phyloP scores from a whole-genome alignment of 1,284 basidiomycete species.

The Rhodotorula mucilaginosa region DNA sequence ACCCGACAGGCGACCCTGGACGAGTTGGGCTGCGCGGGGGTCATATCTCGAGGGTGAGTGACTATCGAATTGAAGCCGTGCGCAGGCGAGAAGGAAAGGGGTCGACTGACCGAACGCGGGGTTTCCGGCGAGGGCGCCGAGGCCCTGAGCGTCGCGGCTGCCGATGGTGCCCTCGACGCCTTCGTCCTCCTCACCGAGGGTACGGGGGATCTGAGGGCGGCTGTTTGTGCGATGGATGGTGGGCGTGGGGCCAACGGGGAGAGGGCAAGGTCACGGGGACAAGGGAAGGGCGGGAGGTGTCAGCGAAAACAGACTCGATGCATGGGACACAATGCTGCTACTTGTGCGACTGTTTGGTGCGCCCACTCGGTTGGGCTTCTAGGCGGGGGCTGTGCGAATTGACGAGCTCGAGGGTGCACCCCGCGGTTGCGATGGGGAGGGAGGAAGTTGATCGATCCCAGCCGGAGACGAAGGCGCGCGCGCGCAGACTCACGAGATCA shows the following conservation, averaged over 20 bases:
- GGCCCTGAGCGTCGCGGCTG: constrained; percentile 31
- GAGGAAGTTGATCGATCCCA: not conserved
- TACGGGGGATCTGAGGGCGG: constrained; percentile 46
- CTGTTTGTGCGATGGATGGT: constrained; percentile 17
- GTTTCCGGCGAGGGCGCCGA: constrained; percentile 38
- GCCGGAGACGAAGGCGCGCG: too few species aligned
- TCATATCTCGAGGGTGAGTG: not conserved
- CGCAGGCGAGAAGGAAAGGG: too few species aligned
- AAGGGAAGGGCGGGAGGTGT: too few species aligned
- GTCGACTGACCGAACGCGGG: constrained; percentile 37
- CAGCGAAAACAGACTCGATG: too few species aligned
- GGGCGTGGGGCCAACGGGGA: not conserved
- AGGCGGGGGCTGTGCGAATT: too few species aligned
- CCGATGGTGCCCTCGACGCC: constrained; percentile 43
- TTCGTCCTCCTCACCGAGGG: constrained; percentile 46
- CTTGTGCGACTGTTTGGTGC: too few species aligned
- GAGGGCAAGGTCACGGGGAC: not conserved
- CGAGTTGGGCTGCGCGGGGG: constrained; percentile 35
- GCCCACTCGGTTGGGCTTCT: too few species aligned
- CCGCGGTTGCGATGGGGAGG: too few species aligned
- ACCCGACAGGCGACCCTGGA: constrained; percentile 57
- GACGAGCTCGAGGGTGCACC: too few species aligned
- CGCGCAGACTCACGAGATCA: constrained; percentile 33
- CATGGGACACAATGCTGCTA: too few species aligned
- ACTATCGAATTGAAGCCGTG: too few species aligned